Evolutionary conservation across 306 rosid species (phyloP).

Genomic region (Corylus americana): DNA sequence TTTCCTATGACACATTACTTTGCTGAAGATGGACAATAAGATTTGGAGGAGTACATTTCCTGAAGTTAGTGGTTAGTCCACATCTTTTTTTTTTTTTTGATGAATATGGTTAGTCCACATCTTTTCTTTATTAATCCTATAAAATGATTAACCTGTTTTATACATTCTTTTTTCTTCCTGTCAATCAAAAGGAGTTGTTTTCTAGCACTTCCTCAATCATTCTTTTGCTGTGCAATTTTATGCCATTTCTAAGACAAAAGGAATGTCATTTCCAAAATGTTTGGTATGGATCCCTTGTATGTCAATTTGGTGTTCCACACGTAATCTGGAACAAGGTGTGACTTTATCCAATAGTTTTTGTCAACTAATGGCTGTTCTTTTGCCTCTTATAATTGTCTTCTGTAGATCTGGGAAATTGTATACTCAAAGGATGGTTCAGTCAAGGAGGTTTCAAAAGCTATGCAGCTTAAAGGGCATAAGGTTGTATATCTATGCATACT

Average conservation of each 20-base stretch:
- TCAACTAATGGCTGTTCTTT: background rate
- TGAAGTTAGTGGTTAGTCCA: background rate
- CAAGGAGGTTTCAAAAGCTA: conserved; percentile 84
- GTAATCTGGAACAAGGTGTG: conserved; percentile 3
- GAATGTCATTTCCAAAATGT: background rate
- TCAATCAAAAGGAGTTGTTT: background rate
- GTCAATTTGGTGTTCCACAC: background rate
- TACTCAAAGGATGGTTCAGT: conserved; percentile 93
- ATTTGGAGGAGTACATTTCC: background rate
- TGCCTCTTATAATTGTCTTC: background rate
- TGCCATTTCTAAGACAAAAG: background rate
- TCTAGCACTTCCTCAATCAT: background rate
- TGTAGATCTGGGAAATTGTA: conserved; percentile 90
- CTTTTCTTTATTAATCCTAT: background rate
- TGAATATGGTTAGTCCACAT: background rate
- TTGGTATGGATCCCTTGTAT: background rate
- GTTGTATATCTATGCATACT: conserved; percentile 37
- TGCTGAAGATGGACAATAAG: background rate
- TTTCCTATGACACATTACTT: background rate
- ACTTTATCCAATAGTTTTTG: background rate
- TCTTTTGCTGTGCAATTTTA: background rate
- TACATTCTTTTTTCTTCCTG: background rate
- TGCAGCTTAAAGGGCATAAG: conserved; percentile 99
- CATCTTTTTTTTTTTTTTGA: background rate
- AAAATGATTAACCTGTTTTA: background rate